A percentile compares a stretch with the other conserved stretches of the same genome.
These are phyloP conservation scores for Trichomonas vaginalis DNA, from an alignment of 208 protist species.

Conservation along the genomic window DNA sequence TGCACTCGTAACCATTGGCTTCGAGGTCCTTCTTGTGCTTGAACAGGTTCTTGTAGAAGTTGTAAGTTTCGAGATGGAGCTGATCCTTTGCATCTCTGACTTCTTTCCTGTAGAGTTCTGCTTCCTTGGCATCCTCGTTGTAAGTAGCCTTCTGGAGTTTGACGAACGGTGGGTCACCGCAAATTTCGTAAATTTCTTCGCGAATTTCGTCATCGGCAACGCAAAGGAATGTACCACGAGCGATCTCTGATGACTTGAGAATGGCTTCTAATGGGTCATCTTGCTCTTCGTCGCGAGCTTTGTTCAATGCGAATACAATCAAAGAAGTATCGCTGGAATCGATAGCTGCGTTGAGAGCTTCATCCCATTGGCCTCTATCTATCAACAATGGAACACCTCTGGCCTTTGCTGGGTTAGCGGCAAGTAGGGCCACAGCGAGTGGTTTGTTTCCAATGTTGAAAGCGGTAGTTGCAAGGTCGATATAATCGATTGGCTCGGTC, in stretches of 20 bases:
- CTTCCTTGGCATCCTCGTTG: neutral
- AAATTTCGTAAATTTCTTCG: neutral
- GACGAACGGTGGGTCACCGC: neutral
- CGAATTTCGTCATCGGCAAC: neutral
- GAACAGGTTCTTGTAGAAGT: neutral
- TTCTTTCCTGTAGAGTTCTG: neutral
- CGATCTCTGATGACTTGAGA: neutral
- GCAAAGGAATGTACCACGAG: neutral
- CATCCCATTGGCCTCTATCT: neutral
- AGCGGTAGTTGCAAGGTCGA: neutral
- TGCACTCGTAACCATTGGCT: neutral
- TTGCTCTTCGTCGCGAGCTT: neutral
- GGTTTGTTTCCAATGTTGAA: neutral
- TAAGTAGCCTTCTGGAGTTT: neutral
- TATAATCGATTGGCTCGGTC: neutral
- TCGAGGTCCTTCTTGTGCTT: neutral
- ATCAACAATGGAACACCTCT: neutral
- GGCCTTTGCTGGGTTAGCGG: neutral
- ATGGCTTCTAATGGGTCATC: neutral
- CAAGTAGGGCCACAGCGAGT: neutral
- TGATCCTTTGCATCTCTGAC: neutral
- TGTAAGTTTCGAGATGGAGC: neutral
- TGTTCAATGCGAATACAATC: neutral
- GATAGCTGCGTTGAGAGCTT: neutral
- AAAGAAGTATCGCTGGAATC: neutral